These are phyloP conservation scores for Talaromyces sp. DNA, from an alignment of 2,329 filamentous ascomycete species.

Conservation along the genomic window DNA sequence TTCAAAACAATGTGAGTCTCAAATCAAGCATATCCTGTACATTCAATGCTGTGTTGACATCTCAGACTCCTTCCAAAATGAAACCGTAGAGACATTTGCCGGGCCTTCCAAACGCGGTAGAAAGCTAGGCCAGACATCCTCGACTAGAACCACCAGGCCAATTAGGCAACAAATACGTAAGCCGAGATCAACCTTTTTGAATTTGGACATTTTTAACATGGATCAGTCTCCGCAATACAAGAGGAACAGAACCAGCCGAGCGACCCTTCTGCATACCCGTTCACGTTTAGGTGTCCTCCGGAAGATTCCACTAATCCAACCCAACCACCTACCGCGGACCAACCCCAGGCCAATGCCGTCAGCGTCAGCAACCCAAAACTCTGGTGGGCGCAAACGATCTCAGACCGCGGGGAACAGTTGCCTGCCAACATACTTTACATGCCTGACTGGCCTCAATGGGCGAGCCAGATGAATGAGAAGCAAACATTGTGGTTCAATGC, in stretches of 20 bases:
- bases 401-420: not conserved
- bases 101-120: not conserved
- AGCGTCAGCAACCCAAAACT: not conserved
- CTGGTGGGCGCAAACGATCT: not conserved
- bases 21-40: not conserved
- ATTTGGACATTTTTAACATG: not conserved
- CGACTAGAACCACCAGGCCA: not conserved
- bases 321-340: not conserved
- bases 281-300: not conserved
- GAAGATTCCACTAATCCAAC: not conserved
- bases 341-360: not conserved
- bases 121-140: slow-evolving; percentile 1
- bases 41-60: not conserved
- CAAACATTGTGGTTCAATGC: not conserved
- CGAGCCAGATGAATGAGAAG: not conserved
- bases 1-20: not conserved
- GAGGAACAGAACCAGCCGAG: not conserved
- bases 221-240: not conserved
- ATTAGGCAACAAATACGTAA: not conserved
- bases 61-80: not conserved
- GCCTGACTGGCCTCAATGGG: not conserved
- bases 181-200: not conserved
- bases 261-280: not conserved
- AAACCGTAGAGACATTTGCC: not conserved
- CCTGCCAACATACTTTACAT: not conserved